Evolutionary conservation across 352 stramenopile species (phyloP).

Genomic region (Globisporangium paroecandrum): DNA sequence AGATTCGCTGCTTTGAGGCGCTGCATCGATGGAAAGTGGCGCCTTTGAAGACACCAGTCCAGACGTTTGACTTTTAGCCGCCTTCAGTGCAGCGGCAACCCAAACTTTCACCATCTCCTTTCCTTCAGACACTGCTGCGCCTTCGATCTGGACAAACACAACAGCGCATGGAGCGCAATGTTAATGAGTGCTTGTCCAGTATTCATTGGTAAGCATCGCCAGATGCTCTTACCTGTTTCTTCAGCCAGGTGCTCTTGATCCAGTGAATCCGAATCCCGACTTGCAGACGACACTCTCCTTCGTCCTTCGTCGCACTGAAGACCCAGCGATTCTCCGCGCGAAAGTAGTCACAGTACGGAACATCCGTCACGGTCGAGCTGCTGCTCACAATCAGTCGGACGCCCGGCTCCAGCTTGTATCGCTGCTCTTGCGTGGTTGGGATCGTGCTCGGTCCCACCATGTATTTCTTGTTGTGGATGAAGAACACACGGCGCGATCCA

Average conservation of each 20-base stretch:
- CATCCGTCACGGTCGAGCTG: conserved; percentile 70
- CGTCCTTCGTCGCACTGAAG: conserved; percentile 54
- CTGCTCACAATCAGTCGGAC: conserved; percentile 65
- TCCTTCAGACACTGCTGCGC: conserved; percentile 64
- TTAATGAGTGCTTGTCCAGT: not conserved
- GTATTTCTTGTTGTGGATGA: conserved; percentile 88
- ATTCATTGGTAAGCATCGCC: too few relatives aligned
- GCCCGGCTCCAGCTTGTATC: conserved; percentile 46
- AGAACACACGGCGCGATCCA: conserved; percentile 47
- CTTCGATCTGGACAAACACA: conserved; percentile 56
- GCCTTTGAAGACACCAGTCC: not conserved
- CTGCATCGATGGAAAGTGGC: not conserved
- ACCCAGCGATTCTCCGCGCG: conserved; percentile 84
- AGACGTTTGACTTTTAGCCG: not conserved
- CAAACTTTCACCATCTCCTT: conserved; percentile 56
- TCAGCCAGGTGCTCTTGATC: conserved; percentile 84
- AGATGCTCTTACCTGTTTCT: conserved; percentile 65
- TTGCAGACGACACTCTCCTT: conserved; percentile 39
- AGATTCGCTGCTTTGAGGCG: not conserved
- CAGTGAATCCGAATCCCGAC: conserved; percentile 73
- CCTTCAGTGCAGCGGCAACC: conserved; percentile 40
- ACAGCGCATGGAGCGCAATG: not conserved
- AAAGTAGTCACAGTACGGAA: conserved; percentile 86
- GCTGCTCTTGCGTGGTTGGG: conserved; percentile 67
- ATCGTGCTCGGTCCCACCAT: conserved; percentile 80